Evolutionary conservation across 139 green algal genomes (phyloP).

Genomic region (Chlamydomonas incerta): DNA sequence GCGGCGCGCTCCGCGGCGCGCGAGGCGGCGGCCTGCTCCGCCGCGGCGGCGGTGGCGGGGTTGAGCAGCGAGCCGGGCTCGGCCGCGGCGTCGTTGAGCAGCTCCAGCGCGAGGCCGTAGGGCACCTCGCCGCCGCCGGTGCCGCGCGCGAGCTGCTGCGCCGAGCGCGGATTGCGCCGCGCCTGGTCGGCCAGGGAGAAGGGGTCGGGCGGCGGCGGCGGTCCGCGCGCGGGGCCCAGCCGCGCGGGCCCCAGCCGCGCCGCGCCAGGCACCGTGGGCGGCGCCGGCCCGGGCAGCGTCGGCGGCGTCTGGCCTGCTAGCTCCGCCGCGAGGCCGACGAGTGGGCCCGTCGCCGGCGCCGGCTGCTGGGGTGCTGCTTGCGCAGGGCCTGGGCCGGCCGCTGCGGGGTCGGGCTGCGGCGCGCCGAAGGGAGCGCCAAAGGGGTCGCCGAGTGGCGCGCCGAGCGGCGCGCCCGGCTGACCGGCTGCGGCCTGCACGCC

Average conservation of each 20-base stretch:
- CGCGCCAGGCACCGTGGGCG: background rate
- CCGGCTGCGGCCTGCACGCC: too few relatives aligned
- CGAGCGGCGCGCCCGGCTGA: too few relatives aligned
- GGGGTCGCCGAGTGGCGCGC: too few relatives aligned
- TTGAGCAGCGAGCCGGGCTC: background rate
- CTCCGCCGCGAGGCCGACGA: constrained; percentile 23
- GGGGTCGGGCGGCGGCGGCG: background rate
- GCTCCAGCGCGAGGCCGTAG: constrained; percentile 36
- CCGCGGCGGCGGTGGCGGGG: too few relatives aligned
- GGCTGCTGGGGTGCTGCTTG: too few relatives aligned
- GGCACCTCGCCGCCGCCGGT: background rate
- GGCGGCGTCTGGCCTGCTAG: background rate
- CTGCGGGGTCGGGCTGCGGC: too few relatives aligned
- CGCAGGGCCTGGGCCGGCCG: too few relatives aligned
- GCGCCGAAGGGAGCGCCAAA: too few relatives aligned
- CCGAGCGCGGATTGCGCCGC: background rate
- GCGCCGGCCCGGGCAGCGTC: background rate
- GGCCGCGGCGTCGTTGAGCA: background rate
- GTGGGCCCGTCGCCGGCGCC: background rate
- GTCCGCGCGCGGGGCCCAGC: background rate
- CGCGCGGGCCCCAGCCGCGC: background rate
- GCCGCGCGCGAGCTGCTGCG: background rate
- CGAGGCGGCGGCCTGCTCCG: too few relatives aligned
- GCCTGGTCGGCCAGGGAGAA: background rate
- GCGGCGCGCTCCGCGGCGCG: background rate